Percentiles rank a stretch among this genome's conserved stretches.
phyloP scores from a whole-genome alignment of 2,329 filamentous ascomycete genomes.

The Colletotrichum cuscutae region DNA sequence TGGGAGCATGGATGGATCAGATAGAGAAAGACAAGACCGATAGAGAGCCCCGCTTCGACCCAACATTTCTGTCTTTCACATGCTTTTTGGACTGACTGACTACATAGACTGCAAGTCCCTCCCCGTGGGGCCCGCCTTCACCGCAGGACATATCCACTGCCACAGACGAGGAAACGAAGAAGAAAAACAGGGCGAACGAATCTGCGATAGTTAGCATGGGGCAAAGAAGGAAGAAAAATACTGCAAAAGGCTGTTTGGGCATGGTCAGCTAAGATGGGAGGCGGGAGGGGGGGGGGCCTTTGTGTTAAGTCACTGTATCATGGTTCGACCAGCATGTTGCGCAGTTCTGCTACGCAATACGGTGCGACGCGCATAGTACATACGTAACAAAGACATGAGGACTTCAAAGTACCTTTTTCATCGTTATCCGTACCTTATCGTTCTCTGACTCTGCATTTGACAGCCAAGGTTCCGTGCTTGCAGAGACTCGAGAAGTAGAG shows the following conservation, averaged over 20 bases:
- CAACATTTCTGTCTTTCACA: constrained; percentile 35
- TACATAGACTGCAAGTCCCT: no score
- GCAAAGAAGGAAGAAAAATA: not conserved
- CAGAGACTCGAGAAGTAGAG: not conserved
- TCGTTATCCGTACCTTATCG: no score
- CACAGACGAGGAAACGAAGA: not conserved
- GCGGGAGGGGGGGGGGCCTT: not conserved
- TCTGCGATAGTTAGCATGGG: not conserved
- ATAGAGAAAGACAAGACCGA: constrained; percentile 10
- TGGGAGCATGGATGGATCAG: constrained; percentile 23
- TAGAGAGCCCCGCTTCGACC: constrained; percentile 32
- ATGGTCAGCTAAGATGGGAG: not conserved
- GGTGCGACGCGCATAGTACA: not conserved
- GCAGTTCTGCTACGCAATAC: not conserved
- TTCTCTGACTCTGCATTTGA: not conserved
- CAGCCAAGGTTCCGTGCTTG: not conserved
- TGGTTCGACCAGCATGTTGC: not conserved
- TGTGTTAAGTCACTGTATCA: not conserved
- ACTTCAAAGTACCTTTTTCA: not conserved
- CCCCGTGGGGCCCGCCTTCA: not conserved
- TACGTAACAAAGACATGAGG: constrained; percentile 3
- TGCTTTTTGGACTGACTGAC: not conserved
- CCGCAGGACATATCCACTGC: not conserved
- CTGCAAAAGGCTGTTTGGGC: not conserved
- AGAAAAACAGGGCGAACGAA: not conserved